phyloP scores from a whole-genome alignment of 2,329 filamentous ascomycete genomes.

The Fonsecaea pedrosoi region DNA sequence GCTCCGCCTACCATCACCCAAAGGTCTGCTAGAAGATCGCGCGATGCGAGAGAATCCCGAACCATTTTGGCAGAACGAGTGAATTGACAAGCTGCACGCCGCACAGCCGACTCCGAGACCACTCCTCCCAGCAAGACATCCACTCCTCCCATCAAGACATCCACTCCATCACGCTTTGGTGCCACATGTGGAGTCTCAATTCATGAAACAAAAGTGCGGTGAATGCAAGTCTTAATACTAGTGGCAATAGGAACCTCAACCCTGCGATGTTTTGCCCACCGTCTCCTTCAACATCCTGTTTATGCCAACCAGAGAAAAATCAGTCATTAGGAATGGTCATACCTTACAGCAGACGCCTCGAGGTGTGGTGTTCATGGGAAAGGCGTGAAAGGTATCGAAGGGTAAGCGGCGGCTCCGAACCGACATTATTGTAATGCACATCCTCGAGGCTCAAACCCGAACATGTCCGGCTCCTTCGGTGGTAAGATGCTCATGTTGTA shows the following conservation, averaged over 20 bases:
- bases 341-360: neutral
- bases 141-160: neutral
- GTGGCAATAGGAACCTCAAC: neutral
- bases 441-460: neutral
- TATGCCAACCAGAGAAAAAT: neutral
- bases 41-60: neutral
- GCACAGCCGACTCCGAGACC: neutral
- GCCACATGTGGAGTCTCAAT: neutral
- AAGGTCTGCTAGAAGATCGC: neutral
- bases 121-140: neutral
- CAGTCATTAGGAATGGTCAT: neutral
- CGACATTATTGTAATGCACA: neutral
- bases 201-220: neutral
- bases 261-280: neutral
- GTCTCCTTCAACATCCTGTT: neutral
- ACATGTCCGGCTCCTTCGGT: too few relatives aligned
- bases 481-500: too few relatives aligned
- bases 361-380: neutral
- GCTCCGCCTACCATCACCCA: neutral
- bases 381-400: neutral
- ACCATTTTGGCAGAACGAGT: neutral
- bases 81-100: neutral
- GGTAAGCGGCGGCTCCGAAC: neutral
- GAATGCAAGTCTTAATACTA: neutral
- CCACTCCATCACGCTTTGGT: neutral